Evolutionary conservation across 78 protist genomes (phyloP), one percentile per base, ranked within the genome.

Genomic region (Dictyostelium capitatum): DNA sequence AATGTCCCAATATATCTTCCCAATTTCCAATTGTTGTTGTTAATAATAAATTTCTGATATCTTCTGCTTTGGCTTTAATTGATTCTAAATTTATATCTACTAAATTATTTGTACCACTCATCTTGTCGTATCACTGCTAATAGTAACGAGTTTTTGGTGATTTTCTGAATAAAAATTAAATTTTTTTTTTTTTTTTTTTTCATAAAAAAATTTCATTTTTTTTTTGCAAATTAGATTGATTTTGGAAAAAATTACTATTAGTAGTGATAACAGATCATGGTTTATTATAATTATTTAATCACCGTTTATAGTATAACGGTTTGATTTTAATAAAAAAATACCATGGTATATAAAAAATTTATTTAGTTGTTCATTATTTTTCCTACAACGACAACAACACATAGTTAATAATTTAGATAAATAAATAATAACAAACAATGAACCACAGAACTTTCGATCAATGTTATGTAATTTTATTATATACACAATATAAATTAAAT

Each of bases 1-100:
- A 83, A 46, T 83, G 91, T 51, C 91, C 91, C 7, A 83, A 59
- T 20, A 70, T 25, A 73, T 83, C 91, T 28, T 83, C 91, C 91
- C 91, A 83, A 56, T 83, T 83, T 1, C 57, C 32, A n/a, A 82
- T 83, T 12, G 91, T 46, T 41, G 91, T 83, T 17, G 91, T 73
- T 9, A 41, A 41, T n/a, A 83, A 43, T 14, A 83, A 69, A 53
- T 73, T 73, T 17, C 91, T 30, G 25, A 83, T 83, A 57, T 83
- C 91, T 69, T 83, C 82, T 73, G 91, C 73, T 46, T 83, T 83
- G 5, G 80, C 91, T 74, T 83, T 83, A 8, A 83, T 83, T 14
- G 82, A 59, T 73, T 83, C 64, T 74, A 83, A 57, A 56, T 83
- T 80, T 28, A 83, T 83, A 73, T 83, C 73, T 17, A 83, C 91